Base-by-base conservation (phyloP, 176 grass and related monocot species). In the Zizania latifolia region DNA sequence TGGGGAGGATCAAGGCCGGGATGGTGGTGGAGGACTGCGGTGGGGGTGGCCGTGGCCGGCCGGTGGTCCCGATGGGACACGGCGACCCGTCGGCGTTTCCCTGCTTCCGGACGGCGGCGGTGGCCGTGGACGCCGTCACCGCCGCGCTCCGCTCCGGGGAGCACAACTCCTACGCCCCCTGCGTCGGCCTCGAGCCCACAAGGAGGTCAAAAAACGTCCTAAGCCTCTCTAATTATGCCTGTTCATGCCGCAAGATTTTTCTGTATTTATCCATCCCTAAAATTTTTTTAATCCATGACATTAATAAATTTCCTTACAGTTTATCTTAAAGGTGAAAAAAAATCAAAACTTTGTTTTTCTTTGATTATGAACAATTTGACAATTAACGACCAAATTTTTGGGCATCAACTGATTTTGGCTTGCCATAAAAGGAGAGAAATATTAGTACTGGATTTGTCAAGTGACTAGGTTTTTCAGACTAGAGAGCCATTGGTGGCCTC, bases 41-140 rank as follows among this genome's bases (percentile, higher is more conserved):
- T 15, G 70, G 4, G 19, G 33, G 2, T 11, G 23, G 26, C 8
- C 50, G 39, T 8, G 36, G 9, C 7, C 29, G 81, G 76, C 29
- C 48, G 3, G 74, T 86, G 71, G 35, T 93, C 29, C 86, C 86
- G 12, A 38, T 93, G 21, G 90, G 83, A 2, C 80, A 89, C 28
- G 90, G 90, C 10, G 90, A 93, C 31, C 83, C 90, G 16, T 84
- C 90, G 1, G 37, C n/a, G 50, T 93, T 84, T 80, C 76, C 76
- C 16, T 89, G 75, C 90, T 93, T 87, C 72, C 15, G 61, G 6
- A 89, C 83, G 10, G 62, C 83, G 19, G 65, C 86, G 4, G 82
- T 59, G 45, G 86, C 86, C 65, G 90, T 81, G 5, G 86, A 86
- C 39, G 90, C 90, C 40, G 72, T 93, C 22, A 61, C 79, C 46